Evolutionary conservation across 2,329 filamentous ascomycete genomes (phyloP).

Genomic region (Sclerotinia spermophila): DNA sequence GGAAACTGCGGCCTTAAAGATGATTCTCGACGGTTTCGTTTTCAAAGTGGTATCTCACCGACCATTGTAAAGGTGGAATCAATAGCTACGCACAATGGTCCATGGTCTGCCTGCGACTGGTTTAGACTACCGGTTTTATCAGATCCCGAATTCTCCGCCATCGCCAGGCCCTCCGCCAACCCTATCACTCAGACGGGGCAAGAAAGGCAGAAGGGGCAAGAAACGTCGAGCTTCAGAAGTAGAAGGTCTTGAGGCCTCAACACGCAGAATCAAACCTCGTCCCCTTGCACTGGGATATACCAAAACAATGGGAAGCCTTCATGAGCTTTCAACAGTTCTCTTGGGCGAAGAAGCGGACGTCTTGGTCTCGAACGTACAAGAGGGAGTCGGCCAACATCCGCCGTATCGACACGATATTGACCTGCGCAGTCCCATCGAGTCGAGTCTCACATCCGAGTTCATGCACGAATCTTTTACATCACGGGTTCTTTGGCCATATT

Average conservation of each 20-base stretch:
- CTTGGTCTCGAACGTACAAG: not conserved
- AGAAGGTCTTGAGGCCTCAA: not conserved
- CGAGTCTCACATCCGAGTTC: not conserved
- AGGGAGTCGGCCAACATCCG: not conserved
- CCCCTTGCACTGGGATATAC: not conserved
- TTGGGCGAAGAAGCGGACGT: not conserved
- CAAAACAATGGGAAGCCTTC: not conserved
- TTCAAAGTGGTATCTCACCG: not conserved
- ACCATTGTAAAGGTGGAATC: not conserved
- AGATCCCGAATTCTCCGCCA: not conserved
- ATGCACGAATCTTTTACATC: not conserved
- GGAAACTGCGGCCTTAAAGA: not conserved
- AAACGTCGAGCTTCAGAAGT: constrained; percentile 6
- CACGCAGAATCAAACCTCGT: too few relatives aligned
- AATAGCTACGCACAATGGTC: not conserved
- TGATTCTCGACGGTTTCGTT: not conserved
- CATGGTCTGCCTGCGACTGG: not conserved
- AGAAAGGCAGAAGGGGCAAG: not conserved
- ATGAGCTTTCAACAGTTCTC: not conserved
- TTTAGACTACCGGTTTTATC: not conserved
- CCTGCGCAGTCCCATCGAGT: not conserved
- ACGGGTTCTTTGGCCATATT: constrained; percentile 11
- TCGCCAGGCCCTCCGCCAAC: not conserved
- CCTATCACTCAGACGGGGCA: not conserved
- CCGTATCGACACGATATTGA: not conserved